Evolutionary conservation across 2,329 filamentous ascomycete genomes (phyloP), one percentile per base, ranked within the genome.

Genomic region (Ustulina deusta): DNA sequence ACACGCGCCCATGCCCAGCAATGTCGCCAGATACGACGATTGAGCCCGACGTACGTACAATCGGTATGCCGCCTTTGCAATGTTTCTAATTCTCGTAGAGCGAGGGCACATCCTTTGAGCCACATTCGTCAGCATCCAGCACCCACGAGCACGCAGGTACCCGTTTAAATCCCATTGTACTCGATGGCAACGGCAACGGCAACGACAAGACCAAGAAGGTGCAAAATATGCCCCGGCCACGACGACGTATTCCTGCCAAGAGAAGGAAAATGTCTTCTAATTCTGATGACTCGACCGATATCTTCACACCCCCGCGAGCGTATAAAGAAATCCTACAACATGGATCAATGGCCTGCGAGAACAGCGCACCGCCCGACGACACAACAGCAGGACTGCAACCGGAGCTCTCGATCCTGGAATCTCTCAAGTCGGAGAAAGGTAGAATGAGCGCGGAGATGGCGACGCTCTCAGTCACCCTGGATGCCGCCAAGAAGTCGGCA

Each of bases 31-130:
- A n/a, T 25, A 11, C 40, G 5, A 25, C 32, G 3, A 44, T 44
- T n/a, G 20, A 27, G n/a, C 3, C n/a, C 25, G 36, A 51, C 17
- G 63, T 61, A 56, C 13, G 56, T 65, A 36, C 13, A 40, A 42
- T 13, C 7, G 2, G 0, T n/a, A 13, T 22, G 38, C 27, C 36
- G 9, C 36, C 25, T 17, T 34, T 38, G 34, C 20, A 20, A n/a
- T 42, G 15, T 56, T 46, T 42, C 40, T 61, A n/a, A 65, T 49
- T 25, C 13, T 32, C 3, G 7, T 42, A 61, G 56, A 34, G 13
- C 15, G 27, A 5, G 25, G 13, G n/a, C 15, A 15, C 34, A 22
- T 25, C 22, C 32, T 22, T n/a, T n/a, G 25, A n/a, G 32, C 27
- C 3, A n/a, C 25, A 15, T 6, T 22, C 34, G 0, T 5, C n/a